phyloP scores from a whole-genome alignment of 202 grass and related monocot genomes.

The Eragrostis tef region DNA sequence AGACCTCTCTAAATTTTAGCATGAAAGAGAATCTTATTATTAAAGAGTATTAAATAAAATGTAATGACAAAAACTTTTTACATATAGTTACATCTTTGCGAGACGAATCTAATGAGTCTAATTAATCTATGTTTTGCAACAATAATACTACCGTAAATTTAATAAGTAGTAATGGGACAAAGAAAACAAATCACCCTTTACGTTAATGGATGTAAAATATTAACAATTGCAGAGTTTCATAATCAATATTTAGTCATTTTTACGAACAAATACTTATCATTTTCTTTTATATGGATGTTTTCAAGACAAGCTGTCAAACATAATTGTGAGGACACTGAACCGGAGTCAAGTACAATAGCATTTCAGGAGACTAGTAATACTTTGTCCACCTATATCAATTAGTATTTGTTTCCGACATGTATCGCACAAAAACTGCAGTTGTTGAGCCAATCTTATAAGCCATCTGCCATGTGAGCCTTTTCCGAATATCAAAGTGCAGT shows the following conservation, averaged over 20 bases:
- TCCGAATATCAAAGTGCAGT: slow-evolving; percentile 17
- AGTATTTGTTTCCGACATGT: background rate
- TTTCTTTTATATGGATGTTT: background rate
- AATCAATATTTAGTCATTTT: background rate
- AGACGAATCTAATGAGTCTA: too few relatives aligned
- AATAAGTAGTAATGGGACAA: too few relatives aligned
- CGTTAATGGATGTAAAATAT: background rate
- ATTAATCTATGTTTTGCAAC: too few relatives aligned
- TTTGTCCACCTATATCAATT: background rate
- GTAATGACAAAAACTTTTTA: too few relatives aligned
- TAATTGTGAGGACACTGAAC: background rate
- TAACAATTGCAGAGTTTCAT: background rate
- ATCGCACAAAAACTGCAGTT: background rate
- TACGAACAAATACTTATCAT: too few relatives aligned
- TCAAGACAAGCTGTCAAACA: background rate
- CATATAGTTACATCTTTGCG: too few relatives aligned
- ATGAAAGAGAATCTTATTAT: too few relatives aligned
- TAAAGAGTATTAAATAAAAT: too few relatives aligned
- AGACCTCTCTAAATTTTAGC: too few relatives aligned
- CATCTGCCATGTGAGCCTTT: background rate
- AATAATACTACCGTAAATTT: too few relatives aligned
- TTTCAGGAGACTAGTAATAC: background rate
- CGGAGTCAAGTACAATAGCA: background rate
- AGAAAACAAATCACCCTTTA: too few relatives aligned
- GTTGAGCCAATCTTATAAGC: background rate